These are phyloP conservation scores for Trichoderma lentiforme DNA, from an alignment of 2,329 filamentous ascomycete species.

Conservation along the genomic window DNA sequence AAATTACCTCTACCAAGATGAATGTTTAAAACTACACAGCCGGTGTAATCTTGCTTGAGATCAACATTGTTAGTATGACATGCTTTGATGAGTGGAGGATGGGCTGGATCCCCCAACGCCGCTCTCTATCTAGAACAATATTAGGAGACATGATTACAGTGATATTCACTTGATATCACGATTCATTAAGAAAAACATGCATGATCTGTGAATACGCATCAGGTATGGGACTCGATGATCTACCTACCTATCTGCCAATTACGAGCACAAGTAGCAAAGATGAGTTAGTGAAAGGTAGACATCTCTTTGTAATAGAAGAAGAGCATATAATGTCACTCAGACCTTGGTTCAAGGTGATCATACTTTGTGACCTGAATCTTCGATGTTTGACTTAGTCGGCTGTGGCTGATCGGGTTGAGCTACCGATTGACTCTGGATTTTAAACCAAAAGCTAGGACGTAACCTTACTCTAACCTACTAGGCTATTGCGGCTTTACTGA, in stretches of 20 bases:
- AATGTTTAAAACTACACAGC: background rate
- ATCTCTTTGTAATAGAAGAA: background rate
- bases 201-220: background rate
- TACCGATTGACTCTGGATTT: too few species aligned
- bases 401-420: too few species aligned
- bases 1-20: background rate
- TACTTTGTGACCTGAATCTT: too few species aligned
- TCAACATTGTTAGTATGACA: background rate
- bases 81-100: background rate
- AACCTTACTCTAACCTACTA: too few species aligned
- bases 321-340: background rate
- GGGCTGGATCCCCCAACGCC: accelerated
- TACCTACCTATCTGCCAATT: background rate
- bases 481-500: too few species aligned
- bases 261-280: background rate
- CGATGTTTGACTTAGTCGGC: too few species aligned
- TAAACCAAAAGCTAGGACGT: too few species aligned
- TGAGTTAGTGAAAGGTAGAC: background rate
- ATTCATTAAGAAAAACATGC: background rate
- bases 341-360: too few species aligned
- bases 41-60: background rate
- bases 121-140: background rate
- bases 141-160: background rate
- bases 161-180: background rate
- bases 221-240: background rate